phyloP scores from a whole-genome alignment of 1,284 basidiomycete species.

The Macrocystidia cucumis region DNA sequence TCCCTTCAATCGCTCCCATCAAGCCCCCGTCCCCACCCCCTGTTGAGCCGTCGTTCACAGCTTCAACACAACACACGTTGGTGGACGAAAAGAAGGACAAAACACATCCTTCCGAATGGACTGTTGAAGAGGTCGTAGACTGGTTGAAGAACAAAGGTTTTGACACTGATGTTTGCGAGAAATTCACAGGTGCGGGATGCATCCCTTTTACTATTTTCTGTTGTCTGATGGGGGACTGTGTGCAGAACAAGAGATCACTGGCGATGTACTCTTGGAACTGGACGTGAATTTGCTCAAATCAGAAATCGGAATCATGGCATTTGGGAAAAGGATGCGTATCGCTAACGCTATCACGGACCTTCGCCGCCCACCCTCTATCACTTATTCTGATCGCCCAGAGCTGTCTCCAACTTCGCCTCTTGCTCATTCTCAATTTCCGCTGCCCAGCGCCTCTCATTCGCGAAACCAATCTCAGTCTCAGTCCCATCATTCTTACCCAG shows the following conservation, averaged over 20 bases:
- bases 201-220: conserved; percentile 1
- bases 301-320: conserved; percentile 94
- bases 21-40: too few species aligned
- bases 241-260: conserved; percentile 95
- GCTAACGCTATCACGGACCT: conserved; percentile 93
- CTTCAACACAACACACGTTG: conserved; percentile 14
- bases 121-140: conserved; percentile 82
- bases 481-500: conserved; percentile 34
- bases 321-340: conserved; percentile 92
- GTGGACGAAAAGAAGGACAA: conserved; percentile 19
- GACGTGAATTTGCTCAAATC: conserved; percentile 87
- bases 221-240: conserved; percentile 4
- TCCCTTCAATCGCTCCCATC: conserved; percentile 31
- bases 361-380: conserved; percentile 55
- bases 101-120: conserved; percentile 70
- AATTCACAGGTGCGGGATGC: conserved; percentile 69
- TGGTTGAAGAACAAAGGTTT: conserved; percentile 88
- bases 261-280: conserved; percentile 93
- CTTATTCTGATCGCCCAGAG: conserved; percentile 30
- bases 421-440: conserved; percentile 12
- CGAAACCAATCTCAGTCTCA: conserved; percentile 35
- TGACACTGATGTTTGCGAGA: conserved; percentile 74
- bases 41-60: conserved; percentile 24
- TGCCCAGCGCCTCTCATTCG: conserved; percentile 24
- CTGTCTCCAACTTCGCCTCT: conserved; percentile 13